Base-by-base conservation (phyloP, 2,329 filamentous ascomycete species). In the Colletotrichum salicis region DNA sequence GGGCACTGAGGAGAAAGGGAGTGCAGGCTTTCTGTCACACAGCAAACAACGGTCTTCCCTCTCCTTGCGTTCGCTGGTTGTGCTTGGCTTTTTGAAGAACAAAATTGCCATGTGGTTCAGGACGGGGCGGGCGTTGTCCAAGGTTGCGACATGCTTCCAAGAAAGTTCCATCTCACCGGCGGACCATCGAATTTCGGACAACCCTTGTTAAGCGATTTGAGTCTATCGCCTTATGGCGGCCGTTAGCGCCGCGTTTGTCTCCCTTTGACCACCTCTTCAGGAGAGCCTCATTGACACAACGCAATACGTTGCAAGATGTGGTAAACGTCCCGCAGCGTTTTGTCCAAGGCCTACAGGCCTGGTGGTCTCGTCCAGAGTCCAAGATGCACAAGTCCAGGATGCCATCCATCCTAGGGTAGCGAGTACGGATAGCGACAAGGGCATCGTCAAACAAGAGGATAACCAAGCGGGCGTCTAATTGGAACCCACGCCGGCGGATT, bases 71-170 rank as follows among this genome's bases (percentile, higher is more conserved):
- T 64, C 37, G 5, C 27, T 52, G 24, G 15, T 22, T 33, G 35
- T 37, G 27, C 54, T 51, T 70, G 29, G 51, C 59, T 72, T 64
- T 48, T 48, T 61, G 67, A 67, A 41, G 60, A 60, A 52, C 27
- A 27, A 71, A 33, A 70, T 70, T 72, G 70, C 70, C 67, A 70
- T 72, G 70, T 70, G 60, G 67, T 70, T 58, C 70, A 61, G 48
- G 60, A 66, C 24, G 62, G 60, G 57, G 66, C 55, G 11, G 68
- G 37, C 57, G 55, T 52, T 11, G 45, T 65, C 22, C 29, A 57
- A 62, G 70, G 67, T 70, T 58, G 70, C 55, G 70, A 70, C 57
- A 72, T 72, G 67, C 48, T 72, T 72, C 70, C 55, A 70, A 72
- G 60, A 72, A 70, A 24, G 60, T 72, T 72, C 70, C 33, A 55